Conservation (phyloP, 2,329 filamentous ascomycete genomes). For the Trichoderma harzianum region DNA sequence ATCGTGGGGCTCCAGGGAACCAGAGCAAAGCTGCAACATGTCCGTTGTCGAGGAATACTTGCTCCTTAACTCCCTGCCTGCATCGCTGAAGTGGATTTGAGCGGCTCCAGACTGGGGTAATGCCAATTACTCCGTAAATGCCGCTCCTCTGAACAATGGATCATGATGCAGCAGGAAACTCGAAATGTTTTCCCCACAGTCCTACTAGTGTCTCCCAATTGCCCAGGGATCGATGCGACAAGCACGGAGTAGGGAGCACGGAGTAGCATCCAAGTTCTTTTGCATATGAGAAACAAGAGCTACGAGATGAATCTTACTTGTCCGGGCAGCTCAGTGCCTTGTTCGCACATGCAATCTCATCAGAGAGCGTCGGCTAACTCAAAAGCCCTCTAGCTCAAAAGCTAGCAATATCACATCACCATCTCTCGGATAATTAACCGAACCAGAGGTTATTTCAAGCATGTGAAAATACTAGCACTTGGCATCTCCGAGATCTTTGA, state of each 20-base stretch:
- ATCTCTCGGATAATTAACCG: slow-evolving; percentile 16
- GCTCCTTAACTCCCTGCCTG: background rate
- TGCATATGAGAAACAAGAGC: background rate
- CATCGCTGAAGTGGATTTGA: background rate
- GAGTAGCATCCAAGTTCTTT: background rate
- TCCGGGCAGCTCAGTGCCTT: background rate
- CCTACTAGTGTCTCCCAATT: background rate
- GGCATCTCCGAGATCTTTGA: slow-evolving; percentile 1
- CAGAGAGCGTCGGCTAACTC: background rate
- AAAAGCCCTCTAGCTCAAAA: slow-evolving; percentile 5
- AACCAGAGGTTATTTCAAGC: background rate
- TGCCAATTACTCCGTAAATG: slow-evolving; percentile 1
- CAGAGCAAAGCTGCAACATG: background rate
- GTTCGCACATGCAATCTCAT: background rate
- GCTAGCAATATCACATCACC: background rate
- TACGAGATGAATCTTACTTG: background rate
- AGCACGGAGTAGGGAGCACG: background rate
- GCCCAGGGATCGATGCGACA: background rate
- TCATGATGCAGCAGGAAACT: background rate
- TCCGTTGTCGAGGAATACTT: background rate
- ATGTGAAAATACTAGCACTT: slow-evolving; percentile 9
- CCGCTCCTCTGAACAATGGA: background rate
- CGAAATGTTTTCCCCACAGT: background rate
- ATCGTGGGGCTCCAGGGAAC: slow-evolving; percentile 6
- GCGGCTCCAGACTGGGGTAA: background rate